phyloP scores from a whole-genome alignment of 441 rosid species.

The Populus hybrid region DNA sequence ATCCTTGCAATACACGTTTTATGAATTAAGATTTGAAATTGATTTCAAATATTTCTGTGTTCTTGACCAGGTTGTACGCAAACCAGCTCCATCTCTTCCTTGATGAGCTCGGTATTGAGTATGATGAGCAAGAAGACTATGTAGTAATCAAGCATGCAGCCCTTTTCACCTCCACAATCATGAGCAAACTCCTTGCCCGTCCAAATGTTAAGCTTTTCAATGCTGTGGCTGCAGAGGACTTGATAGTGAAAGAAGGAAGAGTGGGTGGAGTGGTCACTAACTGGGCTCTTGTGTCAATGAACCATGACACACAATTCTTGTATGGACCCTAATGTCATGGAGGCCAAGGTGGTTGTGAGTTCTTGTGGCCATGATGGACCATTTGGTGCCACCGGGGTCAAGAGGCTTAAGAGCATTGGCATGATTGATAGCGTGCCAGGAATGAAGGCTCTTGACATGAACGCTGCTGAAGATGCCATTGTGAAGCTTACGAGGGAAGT shows the following conservation, averaged over 20 bases:
- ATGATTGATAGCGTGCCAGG: constrained; percentile 23
- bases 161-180: constrained; percentile 85
- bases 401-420: constrained; percentile 80
- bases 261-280: constrained; percentile 83
- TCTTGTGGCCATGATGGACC: constrained; percentile 93
- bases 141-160: constrained; percentile 89
- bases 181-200: constrained; percentile 86
- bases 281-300: constrained; percentile 90
- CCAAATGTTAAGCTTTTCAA: constrained; percentile 92
- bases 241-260: constrained; percentile 68
- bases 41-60: neutral
- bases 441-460: constrained; percentile 45
- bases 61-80: constrained; percentile 63
- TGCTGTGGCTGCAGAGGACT: constrained; percentile 70
- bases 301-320: constrained; percentile 88
- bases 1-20: neutral
- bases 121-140: constrained; percentile 79
- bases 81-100: constrained; percentile 83
- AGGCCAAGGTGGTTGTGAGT: constrained; percentile 83
- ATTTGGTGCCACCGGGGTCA: constrained; percentile 81
- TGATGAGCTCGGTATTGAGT: constrained; percentile 65
- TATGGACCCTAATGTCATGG: constrained; percentile 96
- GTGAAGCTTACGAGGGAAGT: constrained; percentile 73
- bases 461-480: constrained; percentile 71
- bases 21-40: neutral